Conservation (phyloP, 768 basidiomycete genomes). For the Podaxis rugospora region DNA sequence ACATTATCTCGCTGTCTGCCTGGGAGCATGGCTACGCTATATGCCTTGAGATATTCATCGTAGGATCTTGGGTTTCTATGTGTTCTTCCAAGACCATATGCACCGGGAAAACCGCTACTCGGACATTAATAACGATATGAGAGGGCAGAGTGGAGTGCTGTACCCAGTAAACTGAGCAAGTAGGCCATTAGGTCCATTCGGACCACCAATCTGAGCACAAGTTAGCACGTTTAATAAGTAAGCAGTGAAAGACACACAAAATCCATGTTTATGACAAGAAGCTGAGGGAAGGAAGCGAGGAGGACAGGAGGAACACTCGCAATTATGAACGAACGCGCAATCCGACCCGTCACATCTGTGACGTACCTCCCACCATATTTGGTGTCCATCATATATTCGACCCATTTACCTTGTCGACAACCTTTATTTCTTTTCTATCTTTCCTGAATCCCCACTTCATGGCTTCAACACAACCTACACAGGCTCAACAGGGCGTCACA, state of each 20-base stretch:
- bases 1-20: constrained; percentile 85
- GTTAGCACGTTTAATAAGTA: background rate
- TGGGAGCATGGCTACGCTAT: constrained; percentile 92
- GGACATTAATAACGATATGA: constrained; percentile 11
- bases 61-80: constrained; percentile 69
- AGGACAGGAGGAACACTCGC: constrained; percentile 1
- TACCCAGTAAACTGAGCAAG: constrained; percentile 67
- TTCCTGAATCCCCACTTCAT: constrained; percentile 18
- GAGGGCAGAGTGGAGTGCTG: constrained; percentile 10
- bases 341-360: constrained; percentile 28
- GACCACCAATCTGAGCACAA: constrained; percentile 33
- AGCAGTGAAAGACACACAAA: constrained; percentile 31
- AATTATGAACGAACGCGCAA: constrained; percentile 15
- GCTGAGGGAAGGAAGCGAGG: constrained; percentile 10
- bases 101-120: constrained; percentile 49
- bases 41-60: constrained; percentile 91
- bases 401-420: background rate
- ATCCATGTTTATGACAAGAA: constrained; percentile 29
- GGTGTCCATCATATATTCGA: constrained; percentile 17
- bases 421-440: constrained; percentile 12
- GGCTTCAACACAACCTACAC: constrained; percentile 30
- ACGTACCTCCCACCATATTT: constrained; percentile 24
- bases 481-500: constrained; percentile 35
- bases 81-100: constrained; percentile 38
- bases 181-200: constrained; percentile 53